Base-by-base conservation (phyloP, 2,329 filamentous ascomycete genomes). In the Chaetothyriales sp. region DNA sequence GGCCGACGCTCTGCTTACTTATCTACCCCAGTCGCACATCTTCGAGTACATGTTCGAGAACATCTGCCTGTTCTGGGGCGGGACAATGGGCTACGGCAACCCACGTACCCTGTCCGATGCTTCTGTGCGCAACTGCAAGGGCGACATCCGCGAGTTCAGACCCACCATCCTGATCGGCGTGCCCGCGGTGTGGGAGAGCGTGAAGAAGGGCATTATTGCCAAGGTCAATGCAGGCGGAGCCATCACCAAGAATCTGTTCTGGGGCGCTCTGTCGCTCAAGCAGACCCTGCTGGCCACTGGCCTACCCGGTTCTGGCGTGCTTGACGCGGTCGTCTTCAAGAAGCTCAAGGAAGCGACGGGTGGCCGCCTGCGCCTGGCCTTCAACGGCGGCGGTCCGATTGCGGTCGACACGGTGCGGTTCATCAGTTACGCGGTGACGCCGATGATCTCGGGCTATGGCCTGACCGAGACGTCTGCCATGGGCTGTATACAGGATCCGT, bases 11-110 rank as follows among this genome's bases (percentile, higher is more conserved):
- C 74, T 96, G 44, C 77, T 98, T 45, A 87, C 89, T 19, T 98
- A 96, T 67, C 79, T 98, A 12, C 92, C 92, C 1, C 81, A 94
- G 49, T 89, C 92, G 1, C 92, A 98, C 65, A 96, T 96, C 62
- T 81, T 98, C 61, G 92, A 98, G 68, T 92, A 95, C 68, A 84
- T 90, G 53, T 86, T 98, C 58, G 92, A 98, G 70, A 95, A 94
- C 66, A 74, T 90, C 6, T 86, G 84, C 52, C 69, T 98, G 54
- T 92, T 82, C 70, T 86, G 90, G 74, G 92, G 92, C 59, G 89
- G 83, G 60, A 89, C 84, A 28, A 81, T 98, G 72, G 92, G 92
- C 52, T 96, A 96, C 66, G 92, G 90, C 54, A 90, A 86, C 65
- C 83, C 88, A 18, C 82, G 86, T 61, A 96, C 92, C 0, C 75